Evolutionary conservation across 1,139 yeast genomes (phyloP), one percentile per base, ranked within the genome.

Genomic region (Yamadazyma songkhlaensis): DNA sequence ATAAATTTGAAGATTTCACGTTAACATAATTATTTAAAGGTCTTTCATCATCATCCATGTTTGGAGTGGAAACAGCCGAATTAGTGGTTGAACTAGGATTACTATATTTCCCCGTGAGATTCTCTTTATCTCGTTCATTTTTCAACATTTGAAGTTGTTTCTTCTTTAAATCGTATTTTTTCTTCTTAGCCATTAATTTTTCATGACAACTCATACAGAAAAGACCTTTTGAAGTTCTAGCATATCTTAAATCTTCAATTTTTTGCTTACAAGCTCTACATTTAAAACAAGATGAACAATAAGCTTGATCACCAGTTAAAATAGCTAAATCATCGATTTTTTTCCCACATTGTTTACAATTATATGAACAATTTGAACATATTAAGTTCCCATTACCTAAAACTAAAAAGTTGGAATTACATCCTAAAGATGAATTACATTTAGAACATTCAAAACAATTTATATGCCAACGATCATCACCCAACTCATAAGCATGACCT

Each of bases 281-380:
- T 50, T 83, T 81, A 64, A 92, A 92, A 62, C 98, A 92, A 36
- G 76, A 74, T 6, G 96, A 81, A 60, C 98, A 94, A 57, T 88
- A 92, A 3, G 97, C 97, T 55, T 87, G 95, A 51, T 84, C 95
- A 15, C 97, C 96, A 1, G 97, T 89, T 34, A 90, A 73, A 28
- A 92, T 90, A n/a, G 98, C 98, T 65, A 90, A 71, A 58, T 92
- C 97, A 54, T 88, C 96, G 46, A 92, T 92, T 59, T 89, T 87
- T 56, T 86, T 85, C 38, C 82, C 80, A 67, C 98, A 94, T 44
- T 82, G 82, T 52, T 83, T 81, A 60, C 98, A 92, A 36, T 82
- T 79, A 57, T 90, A 94, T 10, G 95, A 85, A 60, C 98, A 92
- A 46, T 83, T 85, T 38, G 89, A 81, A 59, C 98, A 92, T 20